Evolutionary conservation across 2,329 filamentous ascomycete species (phyloP), one percentile per base, ranked within the genome.

Genomic region (Phialocephala subalpina): DNA sequence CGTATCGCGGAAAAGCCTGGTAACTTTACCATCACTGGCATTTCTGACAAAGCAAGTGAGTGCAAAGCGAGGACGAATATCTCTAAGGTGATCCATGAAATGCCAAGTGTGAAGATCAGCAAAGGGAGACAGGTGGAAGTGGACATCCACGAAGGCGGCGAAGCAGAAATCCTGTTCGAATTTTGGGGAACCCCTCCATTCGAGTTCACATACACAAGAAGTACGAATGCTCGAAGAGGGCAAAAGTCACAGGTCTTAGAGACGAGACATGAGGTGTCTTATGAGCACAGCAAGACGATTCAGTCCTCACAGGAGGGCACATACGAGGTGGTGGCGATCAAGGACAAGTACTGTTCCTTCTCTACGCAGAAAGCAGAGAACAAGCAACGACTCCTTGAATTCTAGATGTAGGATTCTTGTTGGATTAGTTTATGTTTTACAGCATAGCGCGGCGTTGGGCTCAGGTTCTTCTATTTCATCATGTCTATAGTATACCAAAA

Each of bases 181-280:
- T 99, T 99, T 80, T 94, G 92, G 82, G 96, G 97, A 64, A 94
- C 92, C 6, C 94, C 96, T 68, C 96, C 96, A 0, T 99, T 99
- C 75, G 96, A 98, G 80, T 99, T 98, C 77, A 97, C 95, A 64
- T 98, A 97, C 78, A 98, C 94, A 22, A 87, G 96, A 68, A 96
- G 91, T 79, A 93, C 93, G 53, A 97, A 97, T 77, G 90, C 89
- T n/a, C 73, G 76, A 66, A 93, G 90, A 81, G 91, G 91, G 1
- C 92, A 93, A 78, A 92, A 89, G 75, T 88, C 90, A 42, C 85
- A 90, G 73, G 87, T 99, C 38, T 84, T 99, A 20, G 97, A 99
- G 81, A 97, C 97, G 70, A 88, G 92, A 72, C 94, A 96, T 71
- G 94, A 97, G 73, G 84, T 92, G 20, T 95, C 92, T 58, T 87